A percentile compares a stretch with the other conserved stretches of the same genome.
Conservation (phyloP, 2,329 filamentous ascomycete species). For the Fusarium xyrophilum region DNA sequence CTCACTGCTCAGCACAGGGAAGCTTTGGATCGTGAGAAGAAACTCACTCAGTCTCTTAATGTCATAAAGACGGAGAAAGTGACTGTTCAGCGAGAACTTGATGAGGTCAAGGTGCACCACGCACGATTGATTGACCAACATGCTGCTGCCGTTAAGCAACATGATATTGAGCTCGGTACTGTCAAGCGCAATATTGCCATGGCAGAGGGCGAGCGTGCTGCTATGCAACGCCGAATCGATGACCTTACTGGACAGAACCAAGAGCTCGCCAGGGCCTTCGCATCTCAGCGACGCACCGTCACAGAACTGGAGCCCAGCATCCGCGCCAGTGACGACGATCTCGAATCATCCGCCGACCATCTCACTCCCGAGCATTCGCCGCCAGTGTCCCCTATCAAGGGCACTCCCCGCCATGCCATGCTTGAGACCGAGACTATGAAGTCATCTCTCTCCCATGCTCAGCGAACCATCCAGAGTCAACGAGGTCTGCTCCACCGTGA, state of each 20-base stretch:
- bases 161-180: conserved; percentile 86
- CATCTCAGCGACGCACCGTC: conserved; percentile 71
- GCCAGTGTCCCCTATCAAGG: conserved; percentile 87
- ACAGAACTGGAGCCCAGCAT: conserved; percentile 69
- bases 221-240: conserved; percentile 83
- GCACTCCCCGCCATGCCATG: conserved; percentile 86
- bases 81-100: conserved; percentile 80
- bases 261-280: conserved; percentile 84
- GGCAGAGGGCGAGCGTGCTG: conserved; percentile 78
- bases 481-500: conserved; percentile 95
- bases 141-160: conserved; percentile 75
- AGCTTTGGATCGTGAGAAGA: conserved; percentile 81
- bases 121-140: conserved; percentile 84
- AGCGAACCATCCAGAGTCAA: conserved; percentile 94
- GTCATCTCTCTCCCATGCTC: conserved; percentile 91
- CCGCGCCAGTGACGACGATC: conserved; percentile 66
- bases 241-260: conserved; percentile 89
- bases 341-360: conserved; percentile 70
- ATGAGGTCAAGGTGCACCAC: conserved; percentile 83
- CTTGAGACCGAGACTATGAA: conserved; percentile 96
- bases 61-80: conserved; percentile 77
- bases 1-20: conserved; percentile 76
- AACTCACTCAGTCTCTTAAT: conserved; percentile 76
- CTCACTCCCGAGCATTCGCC: conserved; percentile 88
- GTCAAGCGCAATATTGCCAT: conserved; percentile 80